phyloP scores from a whole-genome alignment of 2,329 filamentous ascomycete genomes.

The Claviceps fusiformis region DNA sequence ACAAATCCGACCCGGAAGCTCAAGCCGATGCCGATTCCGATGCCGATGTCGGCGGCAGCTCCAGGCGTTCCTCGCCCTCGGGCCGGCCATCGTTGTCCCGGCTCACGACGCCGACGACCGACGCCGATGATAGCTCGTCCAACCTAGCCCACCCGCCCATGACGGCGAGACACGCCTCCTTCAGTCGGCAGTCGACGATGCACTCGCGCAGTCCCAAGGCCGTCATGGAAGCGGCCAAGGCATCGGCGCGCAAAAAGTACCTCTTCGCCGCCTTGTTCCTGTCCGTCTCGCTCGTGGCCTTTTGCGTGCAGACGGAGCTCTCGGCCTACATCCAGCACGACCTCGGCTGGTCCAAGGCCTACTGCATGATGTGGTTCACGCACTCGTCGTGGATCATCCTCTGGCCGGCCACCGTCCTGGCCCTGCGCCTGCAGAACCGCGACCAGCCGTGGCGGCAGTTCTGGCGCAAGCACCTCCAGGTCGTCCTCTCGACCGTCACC shows the following conservation, averaged over 20 bases:
- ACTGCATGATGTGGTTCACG: slow-evolving; percentile 97
- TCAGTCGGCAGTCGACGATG: slow-evolving; percentile 47
- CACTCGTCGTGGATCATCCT: slow-evolving; percentile 87
- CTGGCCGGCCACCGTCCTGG: slow-evolving; percentile 71
- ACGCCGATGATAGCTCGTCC: slow-evolving; percentile 8
- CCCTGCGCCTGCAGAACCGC: slow-evolving; percentile 68
- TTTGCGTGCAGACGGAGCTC: slow-evolving; percentile 90
- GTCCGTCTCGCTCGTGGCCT: slow-evolving; percentile 67
- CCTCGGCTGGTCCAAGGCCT: slow-evolving; percentile 93
- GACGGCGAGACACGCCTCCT: slow-evolving; percentile 10
- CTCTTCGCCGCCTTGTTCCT: slow-evolving; percentile 78
- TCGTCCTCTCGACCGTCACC: slow-evolving; percentile 43
- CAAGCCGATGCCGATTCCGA: slow-evolving; percentile 8
- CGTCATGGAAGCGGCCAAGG: slow-evolving; percentile 16
- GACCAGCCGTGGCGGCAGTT: slow-evolving; percentile 70
- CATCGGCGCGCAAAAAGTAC: slow-evolving; percentile 62
- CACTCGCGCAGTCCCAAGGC: slow-evolving; percentile 61
- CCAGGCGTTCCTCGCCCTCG: slow-evolving; percentile 10
- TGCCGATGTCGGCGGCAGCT: slow-evolving; percentile 13
- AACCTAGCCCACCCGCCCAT: slow-evolving; percentile 3
- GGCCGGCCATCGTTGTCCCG: slow-evolving; percentile 7
- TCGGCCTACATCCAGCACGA: slow-evolving; percentile 90
- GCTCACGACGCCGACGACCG: slow-evolving; percentile 12
- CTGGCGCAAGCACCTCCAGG: slow-evolving; percentile 52
- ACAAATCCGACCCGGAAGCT: slow-evolving; percentile 8